phyloP scores from a whole-genome alignment of 2,329 filamentous ascomycete genomes.

The Leptodontidium sp. region DNA sequence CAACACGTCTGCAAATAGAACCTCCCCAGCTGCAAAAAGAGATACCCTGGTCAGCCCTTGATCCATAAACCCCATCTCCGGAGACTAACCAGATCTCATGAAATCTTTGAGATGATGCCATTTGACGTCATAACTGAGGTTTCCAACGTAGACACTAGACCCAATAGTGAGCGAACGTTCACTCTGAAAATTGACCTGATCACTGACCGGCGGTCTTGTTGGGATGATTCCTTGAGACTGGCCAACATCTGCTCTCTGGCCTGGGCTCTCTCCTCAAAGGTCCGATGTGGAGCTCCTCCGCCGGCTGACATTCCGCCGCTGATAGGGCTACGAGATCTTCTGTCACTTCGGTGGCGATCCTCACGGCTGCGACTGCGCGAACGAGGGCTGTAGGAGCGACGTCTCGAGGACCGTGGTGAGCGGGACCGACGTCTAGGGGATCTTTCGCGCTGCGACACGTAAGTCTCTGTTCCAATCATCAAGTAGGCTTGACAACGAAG shows the following conservation, averaged over 20 bases:
- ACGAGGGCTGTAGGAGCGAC: conserved; percentile 81
- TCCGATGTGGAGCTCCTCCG: conserved; percentile 74
- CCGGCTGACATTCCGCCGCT: conserved; percentile 37
- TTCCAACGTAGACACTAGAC: conserved; percentile 87
- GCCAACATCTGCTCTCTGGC: conserved; percentile 97
- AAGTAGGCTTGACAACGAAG: conserved; percentile 26
- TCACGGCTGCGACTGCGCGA: conserved; percentile 80
- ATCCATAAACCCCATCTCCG: conserved; percentile 38
- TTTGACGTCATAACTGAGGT: conserved; percentile 99
- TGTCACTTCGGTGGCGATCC: conserved; percentile 77
- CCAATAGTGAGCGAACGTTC: conserved; percentile 15
- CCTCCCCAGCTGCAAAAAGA: conserved; percentile 84
- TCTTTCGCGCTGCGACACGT: conserved; percentile 76
- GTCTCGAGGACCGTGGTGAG: conserved; percentile 77
- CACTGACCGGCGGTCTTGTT: conserved; percentile 85
- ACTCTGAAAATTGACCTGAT: background rate
- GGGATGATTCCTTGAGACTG: conserved; percentile 90
- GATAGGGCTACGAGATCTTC: conserved; percentile 86
- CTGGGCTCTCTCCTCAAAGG: conserved; percentile 82
- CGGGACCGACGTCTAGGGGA: conserved; percentile 80
- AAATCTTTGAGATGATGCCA: conserved; percentile 99
- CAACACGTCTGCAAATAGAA: conserved; percentile 99
- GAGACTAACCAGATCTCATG: conserved; percentile 93
- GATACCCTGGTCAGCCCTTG: conserved; percentile 50
- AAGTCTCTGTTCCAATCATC: conserved; percentile 46